Conservation (phyloP, 257 asterid genomes). For the Ocimum tenuiflorum region DNA sequence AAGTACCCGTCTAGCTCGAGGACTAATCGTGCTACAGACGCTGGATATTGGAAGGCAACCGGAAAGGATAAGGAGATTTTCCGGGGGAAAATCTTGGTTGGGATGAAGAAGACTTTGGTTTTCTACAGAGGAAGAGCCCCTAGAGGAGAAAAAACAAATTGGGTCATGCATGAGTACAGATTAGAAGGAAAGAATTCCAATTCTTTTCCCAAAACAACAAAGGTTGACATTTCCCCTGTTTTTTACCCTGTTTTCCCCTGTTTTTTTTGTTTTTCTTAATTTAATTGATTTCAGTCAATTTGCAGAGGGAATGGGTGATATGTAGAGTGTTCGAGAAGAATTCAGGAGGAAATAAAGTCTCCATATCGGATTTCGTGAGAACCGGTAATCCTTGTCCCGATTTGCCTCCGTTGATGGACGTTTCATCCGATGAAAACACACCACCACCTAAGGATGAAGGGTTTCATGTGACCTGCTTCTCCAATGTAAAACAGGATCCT, state of each 20-base stretch:
- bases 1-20: conserved; percentile 63
- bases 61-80: conserved; percentile 66
- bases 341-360: conserved; percentile 56
- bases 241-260: not conserved
- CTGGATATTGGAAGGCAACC: conserved; percentile 78
- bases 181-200: conserved; percentile 34
- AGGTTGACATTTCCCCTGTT: conserved; percentile 16
- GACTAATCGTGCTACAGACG: conserved; percentile 57
- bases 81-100: conserved; percentile 36
- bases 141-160: conserved; percentile 49
- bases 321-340: conserved; percentile 60
- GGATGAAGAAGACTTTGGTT: conserved; percentile 72
- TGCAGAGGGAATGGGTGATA: conserved; percentile 74
- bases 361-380: conserved; percentile 35
- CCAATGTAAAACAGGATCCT: conserved; percentile 37
- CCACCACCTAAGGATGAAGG: conserved; percentile 15
- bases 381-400: conserved; percentile 4
- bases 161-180: conserved; percentile 80
- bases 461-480: conserved; percentile 56
- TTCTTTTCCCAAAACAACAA: conserved; percentile 13
- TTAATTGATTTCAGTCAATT: not conserved
- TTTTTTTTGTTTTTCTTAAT: not conserved
- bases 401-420: conserved; percentile 45
- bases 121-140: conserved; percentile 68
- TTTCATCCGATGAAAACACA: conserved; percentile 27